Evolutionary conservation across 495 filamentous ascomycete species (phyloP), one percentile per base, ranked within the genome.

Genomic region (Venustampulla echinocandica): DNA sequence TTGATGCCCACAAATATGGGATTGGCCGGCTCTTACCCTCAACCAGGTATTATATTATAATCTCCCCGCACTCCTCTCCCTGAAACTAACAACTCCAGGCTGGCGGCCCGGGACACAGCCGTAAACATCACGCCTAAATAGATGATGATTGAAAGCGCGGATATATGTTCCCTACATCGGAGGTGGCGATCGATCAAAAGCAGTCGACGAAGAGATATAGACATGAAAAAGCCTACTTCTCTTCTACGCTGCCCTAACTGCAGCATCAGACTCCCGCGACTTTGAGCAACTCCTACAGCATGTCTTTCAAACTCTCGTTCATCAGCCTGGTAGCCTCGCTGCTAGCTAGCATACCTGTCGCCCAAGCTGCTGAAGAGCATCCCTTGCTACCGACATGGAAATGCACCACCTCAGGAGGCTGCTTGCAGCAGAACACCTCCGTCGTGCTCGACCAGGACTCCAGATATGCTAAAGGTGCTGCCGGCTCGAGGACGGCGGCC

Each of bases 381-480:
- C 81, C 81, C 13, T 61, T 65, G 38, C 49, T 85, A 52, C 70
- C 68, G 46, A 80, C 75, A 61, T 64, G 69, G 53, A 73, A 67
- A 43, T 85, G 80, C 62, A 70, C 71, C 13, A 62, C 53, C 25
- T 50, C 53, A 27, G 71, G 64, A 33, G 76, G 71, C 38, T 84
- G 80, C 66, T 66, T 66, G 21, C 59, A 64, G 27, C 60, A 68
- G 42, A 52, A 63, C 27, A 77, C 73, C 44, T 72, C 69, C 21
- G 59, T 85, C 42, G 77, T 80, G 22, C 64, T 84, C 24, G 81
- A 85, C 60, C 58, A 76, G 43, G 80, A 79, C 60, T 81, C 77
- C 69, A 73, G 76, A 25, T 75, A 71, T 70, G 56, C 76, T 22
- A 75, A 80, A 50, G 59, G 59, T 0, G 61, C 60, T 21, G 60